A percentile compares a stretch with the other conserved stretches of the same genome.
These are phyloP conservation scores for Rosellinia necatrix DNA, from an alignment of 2,329 filamentous ascomycete genomes.

Conservation along the genomic window DNA sequence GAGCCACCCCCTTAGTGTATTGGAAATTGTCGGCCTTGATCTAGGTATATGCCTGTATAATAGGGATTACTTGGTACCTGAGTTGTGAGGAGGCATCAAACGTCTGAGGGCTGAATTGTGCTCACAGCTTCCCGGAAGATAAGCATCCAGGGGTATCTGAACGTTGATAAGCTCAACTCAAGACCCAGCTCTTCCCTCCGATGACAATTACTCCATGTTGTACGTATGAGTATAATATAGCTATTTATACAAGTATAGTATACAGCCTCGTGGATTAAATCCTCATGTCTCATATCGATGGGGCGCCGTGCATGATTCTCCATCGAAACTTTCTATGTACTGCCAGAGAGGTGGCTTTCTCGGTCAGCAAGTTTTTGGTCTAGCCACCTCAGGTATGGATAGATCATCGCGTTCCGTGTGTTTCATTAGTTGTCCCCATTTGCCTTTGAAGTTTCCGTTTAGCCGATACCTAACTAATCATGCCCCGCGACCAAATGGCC, in stretches of 20 bases:
- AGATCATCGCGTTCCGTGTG: slow-evolving; percentile 29
- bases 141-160: too few species aligned
- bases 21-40: neutral
- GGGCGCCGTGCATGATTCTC: too few species aligned
- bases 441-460: slow-evolving; percentile 29
- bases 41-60: slow-evolving; percentile 19
- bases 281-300: slow-evolving; percentile 5
- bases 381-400: slow-evolving; percentile 26
- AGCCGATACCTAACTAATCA: slow-evolving; percentile 16
- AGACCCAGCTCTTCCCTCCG: too few species aligned
- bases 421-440: slow-evolving; percentile 30
- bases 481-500: slow-evolving; percentile 24
- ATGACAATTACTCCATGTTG: too few species aligned
- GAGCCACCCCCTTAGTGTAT: slow-evolving; percentile 8
- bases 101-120: too few species aligned
- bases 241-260: slow-evolving; percentile 21
- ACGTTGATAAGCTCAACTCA: too few species aligned
- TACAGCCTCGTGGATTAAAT: slow-evolving; percentile 2
- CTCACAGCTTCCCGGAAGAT: too few species aligned
- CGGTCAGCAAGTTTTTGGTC: slow-evolving; percentile 25
- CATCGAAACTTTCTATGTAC: slow-evolving; percentile 32
- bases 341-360: slow-evolving; percentile 24
- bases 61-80: too few species aligned
- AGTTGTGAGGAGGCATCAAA: too few species aligned
- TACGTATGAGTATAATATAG: too few species aligned